phyloP scores from a whole-genome alignment of 2,329 filamentous ascomycete genomes.

The Sclerotinia borealis region DNA sequence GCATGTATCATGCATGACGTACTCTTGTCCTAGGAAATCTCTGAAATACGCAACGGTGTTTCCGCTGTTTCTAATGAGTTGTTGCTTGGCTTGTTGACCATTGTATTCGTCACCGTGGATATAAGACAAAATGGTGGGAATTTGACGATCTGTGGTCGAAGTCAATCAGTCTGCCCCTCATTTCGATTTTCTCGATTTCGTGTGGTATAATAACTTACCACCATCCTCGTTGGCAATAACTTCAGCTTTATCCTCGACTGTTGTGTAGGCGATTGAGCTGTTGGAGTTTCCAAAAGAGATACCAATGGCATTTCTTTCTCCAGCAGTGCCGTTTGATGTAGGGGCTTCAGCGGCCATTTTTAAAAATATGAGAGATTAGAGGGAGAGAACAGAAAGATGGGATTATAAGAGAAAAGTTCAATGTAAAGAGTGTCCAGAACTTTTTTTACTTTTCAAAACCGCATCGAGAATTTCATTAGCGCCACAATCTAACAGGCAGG shows the following conservation, averaged over 20 bases:
- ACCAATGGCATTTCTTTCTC: conserved; percentile 70
- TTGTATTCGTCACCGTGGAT: conserved; percentile 95
- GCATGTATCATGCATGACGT: conserved; percentile 32
- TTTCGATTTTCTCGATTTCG: not conserved
- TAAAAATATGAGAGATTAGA: not conserved
- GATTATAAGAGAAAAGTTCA: not conserved
- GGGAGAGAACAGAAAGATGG: not conserved
- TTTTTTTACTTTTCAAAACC: conserved; percentile 20
- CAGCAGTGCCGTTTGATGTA: conserved; percentile 25
- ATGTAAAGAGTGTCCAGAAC: conserved; percentile 14
- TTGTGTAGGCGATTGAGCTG: conserved; percentile 94
- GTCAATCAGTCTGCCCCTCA: conserved; percentile 18
- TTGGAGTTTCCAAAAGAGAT: conserved; percentile 98
- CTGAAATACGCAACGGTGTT: conserved; percentile 96
- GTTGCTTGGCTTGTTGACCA: conserved; percentile 88
- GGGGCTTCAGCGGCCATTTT: conserved; percentile 30
- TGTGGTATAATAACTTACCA: conserved; percentile 49
- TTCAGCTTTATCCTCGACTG: conserved; percentile 87
- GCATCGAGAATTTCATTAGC: conserved; percentile 28
- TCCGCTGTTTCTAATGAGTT: conserved; percentile 83
- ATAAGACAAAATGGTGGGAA: conserved; percentile 90
- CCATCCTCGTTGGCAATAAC: conserved; percentile 99
- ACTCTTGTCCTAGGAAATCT: conserved; percentile 94
- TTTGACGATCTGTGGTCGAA: conserved; percentile 71
- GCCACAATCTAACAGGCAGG: conserved; percentile 17